A percentile compares a stretch with the other conserved stretches of the same genome.
Evolutionary conservation across 257 asterid genomes (phyloP).

Genomic region (Solanum appendiculatum): DNA sequence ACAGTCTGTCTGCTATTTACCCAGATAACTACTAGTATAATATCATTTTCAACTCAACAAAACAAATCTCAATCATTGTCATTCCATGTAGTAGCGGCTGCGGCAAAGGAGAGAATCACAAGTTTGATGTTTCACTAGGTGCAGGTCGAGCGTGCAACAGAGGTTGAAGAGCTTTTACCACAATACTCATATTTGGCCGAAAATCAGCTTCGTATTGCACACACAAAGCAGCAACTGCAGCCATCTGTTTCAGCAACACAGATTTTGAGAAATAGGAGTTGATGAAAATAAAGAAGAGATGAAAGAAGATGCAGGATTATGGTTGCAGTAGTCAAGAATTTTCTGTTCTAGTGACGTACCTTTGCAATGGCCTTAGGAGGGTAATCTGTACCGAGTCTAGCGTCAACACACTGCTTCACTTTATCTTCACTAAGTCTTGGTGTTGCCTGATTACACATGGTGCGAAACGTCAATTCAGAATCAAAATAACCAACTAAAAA

Average conservation of each 20-base stretch:
- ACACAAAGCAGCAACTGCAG: slow-evolving; percentile 80
- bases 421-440: slow-evolving; percentile 72
- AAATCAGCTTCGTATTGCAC: slow-evolving; percentile 73
- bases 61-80: neutral
- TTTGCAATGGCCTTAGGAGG: slow-evolving; percentile 82
- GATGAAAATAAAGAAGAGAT: neutral
- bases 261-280: neutral
- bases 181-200: slow-evolving; percentile 27
- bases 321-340: neutral
- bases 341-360: slow-evolving; percentile 19
- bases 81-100: neutral
- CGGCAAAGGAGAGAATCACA: slow-evolving; percentile 9
- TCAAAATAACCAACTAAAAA: neutral
- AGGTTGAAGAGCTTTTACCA: slow-evolving; percentile 74
- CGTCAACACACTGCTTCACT: slow-evolving; percentile 64
- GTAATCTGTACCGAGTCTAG: slow-evolving; percentile 42
- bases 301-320: neutral
- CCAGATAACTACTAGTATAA: neutral
- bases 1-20: neutral
- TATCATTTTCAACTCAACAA: slow-evolving; percentile 2
- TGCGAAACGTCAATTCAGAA: neutral
- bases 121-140: slow-evolving; percentile 18
- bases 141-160: slow-evolving; percentile 55
- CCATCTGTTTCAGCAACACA: slow-evolving; percentile 37
- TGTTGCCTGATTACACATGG: slow-evolving; percentile 46